Conservation (phyloP, 2,329 filamentous ascomycete genomes). For the Malbranchea cinnamomea region DNA sequence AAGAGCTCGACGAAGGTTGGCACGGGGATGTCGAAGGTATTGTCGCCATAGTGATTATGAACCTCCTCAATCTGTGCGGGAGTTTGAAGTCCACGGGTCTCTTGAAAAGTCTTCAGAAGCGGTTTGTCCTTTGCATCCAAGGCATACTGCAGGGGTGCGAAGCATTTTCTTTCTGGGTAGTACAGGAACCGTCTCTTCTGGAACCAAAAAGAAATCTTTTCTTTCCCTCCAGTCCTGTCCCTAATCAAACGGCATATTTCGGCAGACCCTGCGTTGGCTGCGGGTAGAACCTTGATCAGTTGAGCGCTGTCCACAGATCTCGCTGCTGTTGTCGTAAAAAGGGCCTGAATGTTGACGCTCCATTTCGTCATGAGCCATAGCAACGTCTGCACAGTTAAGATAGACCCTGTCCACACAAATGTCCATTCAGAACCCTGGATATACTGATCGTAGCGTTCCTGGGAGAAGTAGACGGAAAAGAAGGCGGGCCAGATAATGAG, state of each 20-base stretch:
- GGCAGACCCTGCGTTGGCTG: slow-evolving; percentile 73
- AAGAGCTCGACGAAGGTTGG: slow-evolving; percentile 92
- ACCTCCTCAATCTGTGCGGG: slow-evolving; percentile 63
- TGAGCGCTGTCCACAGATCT: slow-evolving; percentile 56
- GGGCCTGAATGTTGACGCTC: slow-evolving; percentile 74
- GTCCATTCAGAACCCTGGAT: slow-evolving; percentile 96
- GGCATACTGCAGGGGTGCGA: slow-evolving; percentile 66
- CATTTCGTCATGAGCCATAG: slow-evolving; percentile 95
- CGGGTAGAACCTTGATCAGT: slow-evolving; percentile 83
- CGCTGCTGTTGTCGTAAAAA: slow-evolving; percentile 65
- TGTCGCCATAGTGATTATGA: slow-evolving; percentile 85
- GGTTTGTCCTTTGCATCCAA: slow-evolving; percentile 81
- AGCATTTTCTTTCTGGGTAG: slow-evolving; percentile 53
- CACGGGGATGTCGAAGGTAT: slow-evolving; percentile 95
- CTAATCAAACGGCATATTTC: slow-evolving; percentile 74
- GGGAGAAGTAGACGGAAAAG: slow-evolving; percentile 69
- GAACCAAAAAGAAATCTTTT: slow-evolving; percentile 78
- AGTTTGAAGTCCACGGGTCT: slow-evolving; percentile 57
- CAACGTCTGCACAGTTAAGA: slow-evolving; percentile 75
- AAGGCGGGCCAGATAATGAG: slow-evolving; percentile 83
- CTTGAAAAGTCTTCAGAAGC: slow-evolving; percentile 60
- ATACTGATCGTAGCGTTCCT: slow-evolving; percentile 75
- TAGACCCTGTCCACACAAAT: slow-evolving; percentile 80
- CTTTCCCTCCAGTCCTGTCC: slow-evolving; percentile 60
- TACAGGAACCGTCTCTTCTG: slow-evolving; percentile 96